Evolutionary conservation across 352 stramenopile species (phyloP).

Genomic region (Phytopythium ostracodes): DNA sequence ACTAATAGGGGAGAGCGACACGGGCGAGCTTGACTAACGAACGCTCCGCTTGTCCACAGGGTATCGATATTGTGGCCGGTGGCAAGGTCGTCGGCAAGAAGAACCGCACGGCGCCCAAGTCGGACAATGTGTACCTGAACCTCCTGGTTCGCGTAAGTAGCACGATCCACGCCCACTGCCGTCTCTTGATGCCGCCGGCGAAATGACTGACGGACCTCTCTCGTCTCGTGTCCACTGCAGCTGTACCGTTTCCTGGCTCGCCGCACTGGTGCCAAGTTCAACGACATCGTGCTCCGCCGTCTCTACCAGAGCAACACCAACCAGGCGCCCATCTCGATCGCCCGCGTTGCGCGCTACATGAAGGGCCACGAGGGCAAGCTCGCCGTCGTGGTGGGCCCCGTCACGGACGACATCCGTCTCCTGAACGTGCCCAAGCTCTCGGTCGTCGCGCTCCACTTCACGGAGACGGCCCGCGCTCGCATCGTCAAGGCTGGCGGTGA

Average conservation of each 20-base stretch:
- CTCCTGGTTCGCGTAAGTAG: slow-evolving; percentile 92
- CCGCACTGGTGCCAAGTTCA: slow-evolving; percentile 99
- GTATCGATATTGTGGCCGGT: slow-evolving; percentile 99
- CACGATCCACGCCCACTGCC: too few relatives aligned
- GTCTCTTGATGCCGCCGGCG: slow-evolving; percentile 22
- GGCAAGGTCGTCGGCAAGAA: slow-evolving; percentile 98
- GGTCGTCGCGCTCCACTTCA: slow-evolving; percentile 97
- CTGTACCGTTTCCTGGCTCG: slow-evolving; percentile 97
- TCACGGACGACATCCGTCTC: slow-evolving; percentile 99
- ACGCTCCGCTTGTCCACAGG: slow-evolving; percentile 44
- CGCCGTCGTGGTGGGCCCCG: slow-evolving; percentile 97
- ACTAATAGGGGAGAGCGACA: background rate
- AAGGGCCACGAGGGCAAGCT: slow-evolving; percentile 98
- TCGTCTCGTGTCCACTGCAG: slow-evolving; percentile 16
- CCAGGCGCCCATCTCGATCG: slow-evolving; percentile 96
- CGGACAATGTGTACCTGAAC: slow-evolving; percentile 99
- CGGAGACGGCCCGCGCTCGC: slow-evolving; percentile 95
- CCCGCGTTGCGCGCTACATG: slow-evolving; percentile 97
- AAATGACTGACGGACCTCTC: slow-evolving; percentile 37
- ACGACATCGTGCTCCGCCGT: slow-evolving; percentile 97
- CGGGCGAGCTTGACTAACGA: background rate
- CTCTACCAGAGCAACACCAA: slow-evolving; percentile 99
- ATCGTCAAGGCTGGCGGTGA: slow-evolving; percentile 98
- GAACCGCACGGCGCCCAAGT: slow-evolving; percentile 97
- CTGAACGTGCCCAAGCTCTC: slow-evolving; percentile 94